These are phyloP conservation scores for Zasmidium cellare DNA, from an alignment of 2,329 filamentous ascomycete species.

Conservation along the genomic window DNA sequence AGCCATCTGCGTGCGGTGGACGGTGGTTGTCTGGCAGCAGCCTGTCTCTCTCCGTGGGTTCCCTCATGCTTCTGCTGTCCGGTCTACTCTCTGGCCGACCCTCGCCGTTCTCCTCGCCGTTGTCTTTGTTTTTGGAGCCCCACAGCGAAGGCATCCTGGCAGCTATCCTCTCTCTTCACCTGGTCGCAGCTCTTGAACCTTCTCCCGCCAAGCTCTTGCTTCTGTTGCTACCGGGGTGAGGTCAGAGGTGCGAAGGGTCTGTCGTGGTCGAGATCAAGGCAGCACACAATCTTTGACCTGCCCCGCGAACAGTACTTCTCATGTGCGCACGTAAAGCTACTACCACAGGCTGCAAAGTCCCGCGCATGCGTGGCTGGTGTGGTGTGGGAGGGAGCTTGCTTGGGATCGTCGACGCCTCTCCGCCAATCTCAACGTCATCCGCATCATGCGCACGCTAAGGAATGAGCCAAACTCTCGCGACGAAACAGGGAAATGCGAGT, in stretches of 20 bases:
- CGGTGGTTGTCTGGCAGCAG: conserved; percentile 58
- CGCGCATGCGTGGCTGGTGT: neutral
- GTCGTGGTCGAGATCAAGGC: neutral
- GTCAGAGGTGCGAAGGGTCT: too few relatives aligned
- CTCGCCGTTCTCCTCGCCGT: conserved; percentile 36
- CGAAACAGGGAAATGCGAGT: neutral
- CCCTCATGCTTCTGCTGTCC: conserved; percentile 29
- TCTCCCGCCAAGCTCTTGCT: neutral
- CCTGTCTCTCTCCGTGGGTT: conserved; percentile 63
- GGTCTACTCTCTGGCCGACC: conserved; percentile 26
- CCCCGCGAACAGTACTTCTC: too few relatives aligned
- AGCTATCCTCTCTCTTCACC: too few relatives aligned
- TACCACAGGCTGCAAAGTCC: too few relatives aligned
- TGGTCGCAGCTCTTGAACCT: neutral
- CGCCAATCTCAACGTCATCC: too few relatives aligned
- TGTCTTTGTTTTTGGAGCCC: conserved; percentile 53
- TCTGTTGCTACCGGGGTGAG: too few relatives aligned
- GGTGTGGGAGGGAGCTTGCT: neutral
- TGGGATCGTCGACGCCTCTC: too few relatives aligned
- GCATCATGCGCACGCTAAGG: neutral
- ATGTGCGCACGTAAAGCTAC: neutral
- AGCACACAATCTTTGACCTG: neutral
- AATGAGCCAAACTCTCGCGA: neutral
- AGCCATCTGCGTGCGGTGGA: conserved; percentile 64
- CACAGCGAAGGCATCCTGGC: conserved; percentile 46